Percentiles rank a stretch among this genome's conserved stretches.
These are phyloP conservation scores for Erythrophleum fordii DNA, from an alignment of 306 rosid genomes.

Conservation along the genomic window DNA sequence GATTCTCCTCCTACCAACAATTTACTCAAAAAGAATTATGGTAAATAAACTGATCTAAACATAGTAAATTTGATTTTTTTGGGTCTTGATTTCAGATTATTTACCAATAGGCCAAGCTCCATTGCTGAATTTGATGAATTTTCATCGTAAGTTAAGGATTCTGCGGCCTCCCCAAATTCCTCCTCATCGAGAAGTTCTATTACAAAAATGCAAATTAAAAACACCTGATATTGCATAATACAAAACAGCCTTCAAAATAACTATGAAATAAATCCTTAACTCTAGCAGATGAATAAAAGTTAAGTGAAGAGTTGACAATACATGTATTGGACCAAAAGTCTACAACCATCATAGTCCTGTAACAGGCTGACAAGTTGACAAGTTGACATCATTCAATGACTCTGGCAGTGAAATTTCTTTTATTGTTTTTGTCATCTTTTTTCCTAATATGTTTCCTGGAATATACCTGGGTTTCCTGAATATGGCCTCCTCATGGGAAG, in stretches of 20 bases:
- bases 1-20: conserved; percentile 74
- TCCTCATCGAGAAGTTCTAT: conserved; percentile 70
- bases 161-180: conserved; percentile 72
- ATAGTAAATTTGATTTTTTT: background rate
- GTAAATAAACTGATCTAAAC: conserved; percentile 29
- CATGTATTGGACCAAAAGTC: conserved; percentile 25
- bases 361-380: background rate
- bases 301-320: background rate
- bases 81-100: conserved; percentile 25
- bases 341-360: background rate
- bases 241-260: conserved; percentile 15
- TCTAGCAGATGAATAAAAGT: background rate
- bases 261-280: conserved; percentile 14
- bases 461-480: conserved; percentile 87
- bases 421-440: background rate
- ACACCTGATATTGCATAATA: conserved; percentile 21
- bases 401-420: conserved; percentile 12
- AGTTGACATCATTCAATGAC: background rate
- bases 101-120: conserved; percentile 79
- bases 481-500: conserved; percentile 83
- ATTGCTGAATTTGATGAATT: conserved; percentile 45
- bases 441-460: conserved; percentile 5
- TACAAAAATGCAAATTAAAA: conserved; percentile 32
- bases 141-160: conserved; percentile 59
- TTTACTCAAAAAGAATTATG: conserved; percentile 30